These are phyloP conservation scores for Prunus mira DNA, from an alignment of 306 rosid species.

Conservation along the genomic window DNA sequence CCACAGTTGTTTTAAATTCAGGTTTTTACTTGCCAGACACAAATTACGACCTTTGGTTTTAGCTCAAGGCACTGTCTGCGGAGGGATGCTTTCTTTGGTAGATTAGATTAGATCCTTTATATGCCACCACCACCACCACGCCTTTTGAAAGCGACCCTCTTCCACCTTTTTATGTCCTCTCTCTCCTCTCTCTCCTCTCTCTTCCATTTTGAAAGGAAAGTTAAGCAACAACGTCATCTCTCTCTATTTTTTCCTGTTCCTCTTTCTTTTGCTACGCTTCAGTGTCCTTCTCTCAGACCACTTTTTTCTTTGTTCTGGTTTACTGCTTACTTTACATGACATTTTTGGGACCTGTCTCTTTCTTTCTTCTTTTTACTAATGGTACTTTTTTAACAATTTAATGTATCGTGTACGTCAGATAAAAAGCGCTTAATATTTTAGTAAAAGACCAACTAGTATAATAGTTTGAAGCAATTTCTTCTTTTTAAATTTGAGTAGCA, in stretches of 20 bases:
- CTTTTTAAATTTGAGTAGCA: no score
- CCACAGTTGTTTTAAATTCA: neutral
- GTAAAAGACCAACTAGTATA: fast-evolving
- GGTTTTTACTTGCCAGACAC: constrained; percentile 28
- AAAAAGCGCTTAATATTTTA: neutral
- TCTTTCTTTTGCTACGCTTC: constrained; percentile 9
- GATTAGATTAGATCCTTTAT: constrained; percentile 28
- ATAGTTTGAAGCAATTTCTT: fast-evolving
- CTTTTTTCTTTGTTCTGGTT: constrained; percentile 7
- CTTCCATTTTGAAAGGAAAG: constrained; percentile 23
- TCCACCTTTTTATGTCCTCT: constrained; percentile 17
- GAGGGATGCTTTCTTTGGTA: constrained; percentile 20
- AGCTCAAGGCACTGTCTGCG: constrained; percentile 11
- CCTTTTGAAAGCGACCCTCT: constrained; percentile 42
- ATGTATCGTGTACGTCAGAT: neutral
- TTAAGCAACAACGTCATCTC: constrained; percentile 40
- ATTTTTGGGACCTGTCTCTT: constrained; percentile 8
- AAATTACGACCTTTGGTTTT: constrained; percentile 28
- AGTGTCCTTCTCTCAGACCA: constrained; percentile 26
- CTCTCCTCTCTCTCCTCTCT: constrained; percentile 19
- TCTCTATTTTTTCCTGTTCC: constrained; percentile 6
- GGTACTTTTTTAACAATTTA: neutral
- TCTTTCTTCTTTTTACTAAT: neutral
- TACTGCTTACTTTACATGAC: constrained; percentile 24
- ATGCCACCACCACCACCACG: constrained; percentile 29